These are phyloP conservation scores for Coemansia sp. DNA, from an alignment of 192 early-diverging fungal genomes.

Conservation along the genomic window DNA sequence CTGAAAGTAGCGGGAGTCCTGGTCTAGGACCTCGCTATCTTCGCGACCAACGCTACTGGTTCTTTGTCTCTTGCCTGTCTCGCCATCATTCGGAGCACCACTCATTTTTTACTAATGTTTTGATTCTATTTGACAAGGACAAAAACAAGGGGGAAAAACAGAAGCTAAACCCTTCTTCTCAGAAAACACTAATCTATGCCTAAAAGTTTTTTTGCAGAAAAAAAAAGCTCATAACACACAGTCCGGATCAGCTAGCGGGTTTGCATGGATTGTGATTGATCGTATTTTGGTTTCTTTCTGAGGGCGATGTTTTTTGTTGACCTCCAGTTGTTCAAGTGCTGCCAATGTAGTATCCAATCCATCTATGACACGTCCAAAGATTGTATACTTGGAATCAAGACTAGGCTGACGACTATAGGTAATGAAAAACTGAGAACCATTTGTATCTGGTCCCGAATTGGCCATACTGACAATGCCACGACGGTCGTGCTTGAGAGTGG, in stretches of 20 bases:
- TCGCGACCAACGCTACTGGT: constrained; percentile 21
- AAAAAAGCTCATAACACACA: constrained; percentile 15
- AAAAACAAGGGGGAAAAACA: constrained; percentile 4
- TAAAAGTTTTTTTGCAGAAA: neutral
- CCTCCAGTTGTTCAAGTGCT: constrained; percentile 81
- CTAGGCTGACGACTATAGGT: constrained; percentile 83
- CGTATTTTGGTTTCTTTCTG: constrained; percentile 72
- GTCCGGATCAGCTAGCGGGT: constrained; percentile 78
- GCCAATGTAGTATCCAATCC: constrained; percentile 79
- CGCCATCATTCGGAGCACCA: neutral
- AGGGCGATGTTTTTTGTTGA: constrained; percentile 80
- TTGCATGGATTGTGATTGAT: constrained; percentile 86
- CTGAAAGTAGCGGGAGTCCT: constrained; percentile 51
- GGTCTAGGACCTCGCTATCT: constrained; percentile 46
- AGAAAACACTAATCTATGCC: neutral
- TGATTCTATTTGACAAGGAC: constrained; percentile 1
- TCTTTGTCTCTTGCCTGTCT: constrained; percentile 9
- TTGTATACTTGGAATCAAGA: constrained; percentile 86
- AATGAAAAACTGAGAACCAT: constrained; percentile 91
- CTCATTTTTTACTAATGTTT: neutral
- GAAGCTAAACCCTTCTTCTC: neutral
- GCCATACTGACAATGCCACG: constrained; percentile 92
- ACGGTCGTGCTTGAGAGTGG: constrained; percentile 80
- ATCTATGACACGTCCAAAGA: constrained; percentile 74
- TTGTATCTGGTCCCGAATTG: constrained; percentile 85